Evolutionary conservation across 140 eudicot species (phyloP).

Genomic region (Artemisia princeps): DNA sequence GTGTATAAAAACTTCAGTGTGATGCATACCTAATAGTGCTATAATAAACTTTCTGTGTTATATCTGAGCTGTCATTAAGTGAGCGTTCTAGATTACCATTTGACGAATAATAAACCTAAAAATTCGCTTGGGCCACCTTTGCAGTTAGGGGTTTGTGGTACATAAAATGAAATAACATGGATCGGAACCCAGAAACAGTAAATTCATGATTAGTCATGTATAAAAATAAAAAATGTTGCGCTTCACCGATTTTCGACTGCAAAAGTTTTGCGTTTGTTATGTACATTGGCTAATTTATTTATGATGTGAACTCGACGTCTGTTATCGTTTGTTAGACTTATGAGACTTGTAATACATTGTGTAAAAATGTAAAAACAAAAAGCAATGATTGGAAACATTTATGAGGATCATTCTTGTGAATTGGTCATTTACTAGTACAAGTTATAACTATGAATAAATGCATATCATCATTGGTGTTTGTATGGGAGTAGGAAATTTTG

Average conservation of each 20-base stretch:
- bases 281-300: too few relatives aligned
- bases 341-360: neutral
- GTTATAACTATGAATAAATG: conserved; percentile 21
- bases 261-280: too few relatives aligned
- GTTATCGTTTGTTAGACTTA: neutral
- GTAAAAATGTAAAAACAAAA: neutral
- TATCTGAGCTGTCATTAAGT: too few relatives aligned
- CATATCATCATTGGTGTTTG: conserved; percentile 22
- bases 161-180: too few relatives aligned
- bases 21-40: conserved; percentile 22
- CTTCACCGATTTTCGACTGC: too few relatives aligned
- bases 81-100: neutral
- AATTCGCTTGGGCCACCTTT: too few relatives aligned
- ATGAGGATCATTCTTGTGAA: conserved; percentile 15
- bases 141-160: too few relatives aligned
- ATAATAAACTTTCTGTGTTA: conserved; percentile 13
- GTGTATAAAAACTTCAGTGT: conserved; percentile 26
- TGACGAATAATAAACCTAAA: neutral
- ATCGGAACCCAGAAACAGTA: too few relatives aligned
- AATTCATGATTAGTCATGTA: too few relatives aligned
- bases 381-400: conserved; percentile 28
- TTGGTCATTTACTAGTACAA: conserved; percentile 21
- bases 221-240: too few relatives aligned
- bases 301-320: too few relatives aligned
- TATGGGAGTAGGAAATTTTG: conserved; percentile 15